Base-by-base conservation (phyloP, 2,329 filamentous ascomycete species). In the Pestalotiopsis sp. region DNA sequence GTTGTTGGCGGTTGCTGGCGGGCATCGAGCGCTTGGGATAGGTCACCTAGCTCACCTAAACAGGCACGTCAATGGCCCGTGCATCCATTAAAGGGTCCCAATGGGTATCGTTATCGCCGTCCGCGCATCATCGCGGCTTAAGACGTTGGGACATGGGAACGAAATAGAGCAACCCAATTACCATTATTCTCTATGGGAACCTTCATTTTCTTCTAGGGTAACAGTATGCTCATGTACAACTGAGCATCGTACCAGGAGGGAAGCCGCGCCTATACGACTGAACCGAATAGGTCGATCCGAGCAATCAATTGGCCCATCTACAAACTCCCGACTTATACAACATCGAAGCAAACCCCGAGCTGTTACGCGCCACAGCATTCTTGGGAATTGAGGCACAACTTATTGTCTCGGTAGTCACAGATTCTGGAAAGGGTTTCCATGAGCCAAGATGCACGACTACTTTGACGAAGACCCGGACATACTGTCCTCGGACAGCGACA, bases 401-500 rank as follows among this genome's bases (percentile, higher is more conserved):
- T 36, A 36, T 36, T 36, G 31, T 36, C 31, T 9, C 1, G 31
- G 6, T 7, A 36, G 2, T 36, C 2, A 7, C 31, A 9, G 1
- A 36, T 6, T 36, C 31, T 36, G 31, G 6, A 36, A 36, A 9
- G 7, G 2, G 31, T 9, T 0, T 36, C 2, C 7, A 2, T 36
- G 7, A 38, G 56, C 49, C 61, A 66, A 6, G 25, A 70, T 70
- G 68, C 45, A 64, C 41, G 67, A 68, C 69, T 66, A 65, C 57
- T 69, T 57, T 14, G 67, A 69, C 65, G 64, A 70, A 20, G 67
- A 69, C 41, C 60, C 31, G 17, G 57, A 64, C 45, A 14, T 62
- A 41, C 39, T 64, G 39, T 69, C 56, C 60, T 64, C 65, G 20
- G 65, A 67, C 23, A 59, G 60, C 49, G 45, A 36, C 64, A 20